Evolutionary conservation across 2,329 filamentous ascomycete genomes (phyloP), one percentile per base, ranked within the genome.

Genomic region (Cercospora sp.): DNA sequence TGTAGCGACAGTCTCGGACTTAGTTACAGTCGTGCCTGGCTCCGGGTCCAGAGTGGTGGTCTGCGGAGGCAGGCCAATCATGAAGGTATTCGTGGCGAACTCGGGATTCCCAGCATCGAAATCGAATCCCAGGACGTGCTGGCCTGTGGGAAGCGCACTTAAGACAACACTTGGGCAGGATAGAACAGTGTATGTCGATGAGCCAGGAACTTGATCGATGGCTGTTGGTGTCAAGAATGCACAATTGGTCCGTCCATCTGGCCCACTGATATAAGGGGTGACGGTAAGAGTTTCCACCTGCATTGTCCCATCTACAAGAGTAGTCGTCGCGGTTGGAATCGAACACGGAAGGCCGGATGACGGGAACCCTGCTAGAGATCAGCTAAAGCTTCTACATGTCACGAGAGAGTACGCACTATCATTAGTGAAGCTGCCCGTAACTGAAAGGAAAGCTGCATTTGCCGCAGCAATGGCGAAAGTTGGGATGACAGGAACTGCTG

Each of bases 391-490:
- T 33, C 18, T 12, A 12, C 9, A 30, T 12, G 5, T 18, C 55
- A n/a, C 28, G n/a, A 23, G 30, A 30, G 18, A 31, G 10, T 18
- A 59, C 55, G 55, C 12, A 62, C 36, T 23, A 51, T 13, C 13
- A 28, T 20, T 10, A 18, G 36, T 62, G 60, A 45, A 62, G n/a
- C 36, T 51, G 36, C 60, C 60, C 18, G 39, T 62, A 10, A 45
- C 62, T 9, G 62, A 64, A 31, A 64, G 62, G 31, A 33, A 64
- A 45, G 48, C 48, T 12, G 62, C 48, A 45, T 64, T 64, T 39
- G 62, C 55, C 3, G 31, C 30, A n/a, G 30, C 51, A 53, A 58
- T 20, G 9, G 62, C 62, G 62, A 58, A 64, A 13, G 48, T 64
- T 12, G 62, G 62, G 31, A 58, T 42, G n/a, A 45, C 26, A 30